Percentiles rank a stretch among this genome's conserved stretches.
Evolutionary conservation across 2,329 filamentous ascomycete species (phyloP).

Genomic region (Rutstroemia sp.): DNA sequence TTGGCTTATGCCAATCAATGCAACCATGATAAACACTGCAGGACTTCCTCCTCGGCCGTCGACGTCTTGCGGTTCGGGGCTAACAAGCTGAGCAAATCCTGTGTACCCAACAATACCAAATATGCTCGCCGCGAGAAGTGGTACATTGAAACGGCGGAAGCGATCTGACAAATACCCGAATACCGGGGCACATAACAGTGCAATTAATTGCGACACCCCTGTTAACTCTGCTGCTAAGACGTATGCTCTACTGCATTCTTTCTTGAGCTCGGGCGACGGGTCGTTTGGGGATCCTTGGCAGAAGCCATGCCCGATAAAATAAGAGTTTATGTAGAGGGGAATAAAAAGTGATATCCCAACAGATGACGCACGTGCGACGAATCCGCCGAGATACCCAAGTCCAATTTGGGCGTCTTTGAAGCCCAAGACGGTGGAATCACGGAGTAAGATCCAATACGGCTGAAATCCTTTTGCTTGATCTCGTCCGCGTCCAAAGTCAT

Average conservation of each 20-base stretch:
- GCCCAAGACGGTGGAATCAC: constrained; percentile 60
- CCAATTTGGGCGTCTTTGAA: constrained; percentile 71
- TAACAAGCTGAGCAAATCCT: constrained; percentile 66
- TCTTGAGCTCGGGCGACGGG: constrained; percentile 67
- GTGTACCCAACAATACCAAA: constrained; percentile 74
- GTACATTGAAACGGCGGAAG: constrained; percentile 59
- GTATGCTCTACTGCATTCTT: constrained; percentile 80
- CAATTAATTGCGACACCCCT: constrained; percentile 80
- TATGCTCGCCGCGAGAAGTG: constrained; percentile 63
- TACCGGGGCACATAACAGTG: constrained; percentile 73
- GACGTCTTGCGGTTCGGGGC: constrained; percentile 62
- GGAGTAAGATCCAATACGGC: constrained; percentile 53
- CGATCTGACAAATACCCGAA: constrained; percentile 82
- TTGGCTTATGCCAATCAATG: constrained; percentile 82
- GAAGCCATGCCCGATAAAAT: constrained; percentile 73
- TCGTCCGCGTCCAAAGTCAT: neutral
- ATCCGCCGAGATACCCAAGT: constrained; percentile 85
- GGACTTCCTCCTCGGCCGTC: constrained; percentile 60
- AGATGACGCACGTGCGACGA: constrained; percentile 88
- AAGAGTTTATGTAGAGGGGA: constrained; percentile 85
- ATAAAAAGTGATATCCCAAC: constrained; percentile 95
- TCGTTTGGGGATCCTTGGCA: constrained; percentile 63
- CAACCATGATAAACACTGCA: constrained; percentile 67
- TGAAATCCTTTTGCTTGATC: constrained; percentile 30
- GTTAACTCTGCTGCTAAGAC: constrained; percentile 80